Evolutionary conservation across 192 early-diverging fungal species (phyloP).

Genomic region (Linnemannia exigua): DNA sequence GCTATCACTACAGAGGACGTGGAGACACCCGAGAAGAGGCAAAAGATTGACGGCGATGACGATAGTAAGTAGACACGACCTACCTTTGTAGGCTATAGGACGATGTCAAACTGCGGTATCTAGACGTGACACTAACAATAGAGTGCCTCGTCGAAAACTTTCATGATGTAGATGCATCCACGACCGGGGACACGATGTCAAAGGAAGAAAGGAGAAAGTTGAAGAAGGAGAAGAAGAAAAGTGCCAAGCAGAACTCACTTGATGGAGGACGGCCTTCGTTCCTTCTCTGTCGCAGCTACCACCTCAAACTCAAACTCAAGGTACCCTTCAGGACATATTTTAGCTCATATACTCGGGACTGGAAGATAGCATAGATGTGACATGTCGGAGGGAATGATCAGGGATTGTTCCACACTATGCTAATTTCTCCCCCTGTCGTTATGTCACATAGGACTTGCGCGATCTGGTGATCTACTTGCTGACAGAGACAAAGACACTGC

Average conservation of each 20-base stretch:
- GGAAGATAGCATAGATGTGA: background rate
- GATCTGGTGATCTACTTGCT: constrained; percentile 44
- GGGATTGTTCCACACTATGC: background rate
- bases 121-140: background rate
- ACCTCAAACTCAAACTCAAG: constrained; percentile 45
- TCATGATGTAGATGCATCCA: background rate
- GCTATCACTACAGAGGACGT: background rate
- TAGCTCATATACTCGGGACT: background rate
- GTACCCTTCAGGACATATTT: background rate
- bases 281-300: constrained; percentile 30
- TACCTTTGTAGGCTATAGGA: background rate
- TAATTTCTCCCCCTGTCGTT: background rate
- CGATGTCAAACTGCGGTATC: background rate
- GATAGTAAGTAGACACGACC: background rate
- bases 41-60: background rate
- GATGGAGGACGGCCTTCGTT: constrained; percentile 31
- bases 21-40: background rate
- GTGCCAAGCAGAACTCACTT: constrained; percentile 16
- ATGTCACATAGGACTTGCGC: constrained; percentile 23
- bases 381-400: too few relatives aligned
- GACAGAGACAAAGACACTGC: constrained; percentile 39
- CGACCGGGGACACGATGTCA: background rate
- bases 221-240: constrained; percentile 33
- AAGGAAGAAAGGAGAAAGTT: constrained; percentile 21
- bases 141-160: background rate